Evolutionary conservation across 257 asterid species (phyloP).

Genomic region (Nemophila menziesii): DNA sequence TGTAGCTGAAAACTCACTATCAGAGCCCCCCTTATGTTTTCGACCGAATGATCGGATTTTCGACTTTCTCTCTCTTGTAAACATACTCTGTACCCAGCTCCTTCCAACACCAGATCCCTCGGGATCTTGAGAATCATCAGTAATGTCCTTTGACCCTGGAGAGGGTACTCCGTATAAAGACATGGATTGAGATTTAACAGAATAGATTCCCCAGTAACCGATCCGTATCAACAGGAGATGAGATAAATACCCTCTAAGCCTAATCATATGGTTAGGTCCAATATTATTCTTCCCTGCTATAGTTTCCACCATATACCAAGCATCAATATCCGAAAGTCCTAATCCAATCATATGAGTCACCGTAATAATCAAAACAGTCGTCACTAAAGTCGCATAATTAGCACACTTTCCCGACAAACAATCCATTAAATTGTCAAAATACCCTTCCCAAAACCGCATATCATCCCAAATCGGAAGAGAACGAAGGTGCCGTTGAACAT

Average conservation of each 20-base stretch:
- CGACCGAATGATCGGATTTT: conserved; percentile 61
- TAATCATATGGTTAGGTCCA: conserved; percentile 82
- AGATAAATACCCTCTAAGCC: conserved; percentile 72
- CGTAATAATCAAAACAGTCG: conserved; percentile 71
- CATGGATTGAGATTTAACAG: conserved; percentile 53
- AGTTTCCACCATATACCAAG: conserved; percentile 90
- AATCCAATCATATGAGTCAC: conserved; percentile 93
- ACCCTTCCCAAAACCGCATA: conserved; percentile 91
- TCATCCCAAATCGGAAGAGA: conserved; percentile 92
- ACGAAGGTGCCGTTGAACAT: conserved; percentile 82
- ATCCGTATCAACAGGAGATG: conserved; percentile 64
- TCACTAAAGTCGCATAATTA: conserved; percentile 81
- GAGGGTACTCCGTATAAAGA: conserved; percentile 65
- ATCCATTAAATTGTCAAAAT: conserved; percentile 75
- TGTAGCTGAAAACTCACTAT: conserved; percentile 44
- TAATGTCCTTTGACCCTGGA: conserved; percentile 71
- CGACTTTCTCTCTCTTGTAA: conserved; percentile 54
- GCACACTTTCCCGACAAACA: conserved; percentile 87
- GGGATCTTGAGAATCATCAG: conserved; percentile 46
- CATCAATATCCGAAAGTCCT: conserved; percentile 87
- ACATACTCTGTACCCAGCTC: conserved; percentile 99
- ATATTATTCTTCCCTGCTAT: conserved; percentile 89
- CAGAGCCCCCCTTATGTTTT: no score
- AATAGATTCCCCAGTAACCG: conserved; percentile 84
- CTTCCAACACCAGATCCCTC: conserved; percentile 89